Percentiles rank a stretch among this genome's conserved stretches.
phyloP scores from a whole-genome alignment of 108 stramenopile genomes.

The Ochromonas danica region DNA sequence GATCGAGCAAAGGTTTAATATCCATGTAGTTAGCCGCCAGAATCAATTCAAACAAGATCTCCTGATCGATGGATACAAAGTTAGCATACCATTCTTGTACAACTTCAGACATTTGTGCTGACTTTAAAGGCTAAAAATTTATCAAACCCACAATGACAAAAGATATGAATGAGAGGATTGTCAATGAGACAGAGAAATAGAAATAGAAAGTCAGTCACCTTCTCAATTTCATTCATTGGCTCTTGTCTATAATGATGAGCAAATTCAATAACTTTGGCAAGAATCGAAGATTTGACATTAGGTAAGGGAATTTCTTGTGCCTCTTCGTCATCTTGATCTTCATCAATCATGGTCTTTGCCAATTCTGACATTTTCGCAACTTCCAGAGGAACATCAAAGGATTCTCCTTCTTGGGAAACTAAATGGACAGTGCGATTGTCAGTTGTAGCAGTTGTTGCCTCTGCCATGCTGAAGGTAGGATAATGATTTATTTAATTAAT shows the following conservation, averaged over 20 bases:
- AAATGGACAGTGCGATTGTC: constrained; percentile 56
- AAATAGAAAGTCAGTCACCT: constrained; percentile 41
- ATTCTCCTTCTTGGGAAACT: constrained; percentile 90
- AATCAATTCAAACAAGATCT: constrained; percentile 95
- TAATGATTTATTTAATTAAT: no score
- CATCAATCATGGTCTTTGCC: constrained; percentile 95
- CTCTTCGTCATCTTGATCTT: constrained; percentile 75
- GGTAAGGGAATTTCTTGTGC: constrained; percentile 95
- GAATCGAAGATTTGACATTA: constrained; percentile 89
- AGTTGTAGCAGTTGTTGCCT: no score
- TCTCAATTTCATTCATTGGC: constrained; percentile 99
- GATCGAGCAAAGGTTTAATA: constrained; percentile 87
- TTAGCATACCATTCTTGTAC: constrained; percentile 99
- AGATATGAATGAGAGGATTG: background rate
- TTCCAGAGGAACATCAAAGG: constrained; percentile 76
- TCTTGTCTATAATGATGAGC: constrained; percentile 84
- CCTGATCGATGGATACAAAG: constrained; percentile 96
- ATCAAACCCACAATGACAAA: background rate
- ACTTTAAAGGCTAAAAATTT: constrained; percentile 77
- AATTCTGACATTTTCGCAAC: constrained; percentile 97
- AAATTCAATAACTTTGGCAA: constrained; percentile 97
- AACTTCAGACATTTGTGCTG: constrained; percentile 89
- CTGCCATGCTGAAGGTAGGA: no score
- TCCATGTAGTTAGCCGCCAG: constrained; percentile 82
- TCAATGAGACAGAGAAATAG: background rate